These are phyloP conservation scores for Saitozyma podzolica DNA, from an alignment of 768 basidiomycete genomes.

Conservation along the genomic window DNA sequence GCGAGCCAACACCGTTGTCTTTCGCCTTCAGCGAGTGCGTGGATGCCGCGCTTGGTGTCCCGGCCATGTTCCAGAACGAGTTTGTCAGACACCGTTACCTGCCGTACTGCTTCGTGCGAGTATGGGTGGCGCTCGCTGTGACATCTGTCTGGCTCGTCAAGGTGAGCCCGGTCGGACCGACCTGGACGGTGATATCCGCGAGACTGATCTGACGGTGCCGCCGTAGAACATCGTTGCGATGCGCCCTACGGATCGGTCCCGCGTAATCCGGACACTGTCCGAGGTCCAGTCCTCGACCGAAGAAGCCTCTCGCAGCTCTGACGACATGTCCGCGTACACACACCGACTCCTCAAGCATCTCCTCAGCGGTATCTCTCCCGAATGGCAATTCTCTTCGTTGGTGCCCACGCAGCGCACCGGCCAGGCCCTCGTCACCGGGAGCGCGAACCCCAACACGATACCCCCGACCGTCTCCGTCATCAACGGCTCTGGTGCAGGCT, in stretches of 20 bases:
- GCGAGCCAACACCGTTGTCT: slow-evolving; percentile 7
- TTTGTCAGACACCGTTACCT: slow-evolving; percentile 7
- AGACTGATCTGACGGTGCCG: too few species aligned
- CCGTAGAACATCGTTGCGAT: slow-evolving; percentile 9
- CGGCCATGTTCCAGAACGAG: slow-evolving; percentile 7
- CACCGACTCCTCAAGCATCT: slow-evolving; percentile 15
- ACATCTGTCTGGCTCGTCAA: slow-evolving; percentile 14
- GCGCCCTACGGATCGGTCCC: slow-evolving; percentile 4
- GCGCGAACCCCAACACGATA: too few species aligned
- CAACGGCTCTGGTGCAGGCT: too few species aligned
- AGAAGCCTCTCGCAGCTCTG: slow-evolving; percentile 11
- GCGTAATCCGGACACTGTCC: slow-evolving; percentile 2
- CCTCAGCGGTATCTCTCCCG: neutral
- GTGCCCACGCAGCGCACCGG: too few species aligned
- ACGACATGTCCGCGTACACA: slow-evolving; percentile 17
- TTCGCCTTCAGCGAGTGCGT: slow-evolving; percentile 10
- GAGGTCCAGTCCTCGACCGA: slow-evolving; percentile 10
- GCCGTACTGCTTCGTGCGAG: slow-evolving; percentile 7
- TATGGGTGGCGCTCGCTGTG: slow-evolving; percentile 14
- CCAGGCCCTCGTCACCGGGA: too few species aligned
- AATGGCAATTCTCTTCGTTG: too few species aligned
- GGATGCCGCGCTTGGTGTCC: slow-evolving; percentile 12
- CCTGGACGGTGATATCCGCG: too few species aligned
- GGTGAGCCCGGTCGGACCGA: neutral
- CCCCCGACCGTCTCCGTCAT: too few species aligned